Evolutionary conservation across 2,329 filamentous ascomycete genomes (phyloP).

Genomic region (Fragosphaeria purpurea): DNA sequence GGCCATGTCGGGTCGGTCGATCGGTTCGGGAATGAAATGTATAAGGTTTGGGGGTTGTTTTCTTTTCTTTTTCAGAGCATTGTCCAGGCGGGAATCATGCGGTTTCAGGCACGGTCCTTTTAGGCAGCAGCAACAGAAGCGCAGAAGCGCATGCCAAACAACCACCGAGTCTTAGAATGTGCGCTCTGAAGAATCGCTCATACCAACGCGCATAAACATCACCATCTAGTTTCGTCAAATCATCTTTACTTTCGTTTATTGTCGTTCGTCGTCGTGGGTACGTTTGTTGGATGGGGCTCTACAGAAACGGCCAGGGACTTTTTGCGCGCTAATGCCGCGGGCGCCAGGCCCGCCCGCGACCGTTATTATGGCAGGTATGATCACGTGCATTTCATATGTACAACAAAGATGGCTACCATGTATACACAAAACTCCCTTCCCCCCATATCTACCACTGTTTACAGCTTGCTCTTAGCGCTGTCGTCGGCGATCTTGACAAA

Average conservation of each 20-base stretch:
- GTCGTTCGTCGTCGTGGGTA: not conserved
- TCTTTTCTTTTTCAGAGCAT: not conserved
- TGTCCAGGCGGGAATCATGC: no score
- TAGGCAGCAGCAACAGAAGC: slow-evolving; percentile 2
- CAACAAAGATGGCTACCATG: not conserved
- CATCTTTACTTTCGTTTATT: not conserved
- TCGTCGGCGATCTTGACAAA: slow-evolving; percentile 57
- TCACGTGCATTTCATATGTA: not conserved
- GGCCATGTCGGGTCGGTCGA: slow-evolving; percentile 23
- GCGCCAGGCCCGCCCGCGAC: no score
- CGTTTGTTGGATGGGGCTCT: no score
- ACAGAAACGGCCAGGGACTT: no score
- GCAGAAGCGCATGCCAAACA: not conserved
- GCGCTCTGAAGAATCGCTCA: no score
- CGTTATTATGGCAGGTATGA: no score
- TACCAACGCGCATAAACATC: no score
- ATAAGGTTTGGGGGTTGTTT: not conserved
- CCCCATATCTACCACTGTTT: slow-evolving; percentile 8
- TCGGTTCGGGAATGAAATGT: no score
- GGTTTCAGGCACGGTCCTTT: not conserved
- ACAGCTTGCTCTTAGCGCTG: slow-evolving; percentile 53
- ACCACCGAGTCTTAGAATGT: no score
- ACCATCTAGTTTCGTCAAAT: no score
- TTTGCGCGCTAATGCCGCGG: no score
- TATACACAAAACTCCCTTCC: not conserved